Base-by-base conservation (phyloP, 1,139 yeast genomes). In the Wickerhamomyces sp. region DNA sequence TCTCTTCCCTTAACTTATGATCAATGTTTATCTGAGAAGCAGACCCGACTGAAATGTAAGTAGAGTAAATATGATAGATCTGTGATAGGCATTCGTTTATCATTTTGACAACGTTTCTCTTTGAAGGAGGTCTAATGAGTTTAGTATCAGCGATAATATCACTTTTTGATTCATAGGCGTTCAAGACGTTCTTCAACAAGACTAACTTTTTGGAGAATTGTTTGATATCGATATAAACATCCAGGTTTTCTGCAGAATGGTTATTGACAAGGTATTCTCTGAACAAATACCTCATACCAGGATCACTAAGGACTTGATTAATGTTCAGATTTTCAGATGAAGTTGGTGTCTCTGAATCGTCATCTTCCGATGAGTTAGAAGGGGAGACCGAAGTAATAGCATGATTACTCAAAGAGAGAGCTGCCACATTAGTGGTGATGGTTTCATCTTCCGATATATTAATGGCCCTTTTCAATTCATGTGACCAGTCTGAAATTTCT, bases 241-340 rank as follows among this genome's bases (percentile, higher is more conserved):
- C 80, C 17, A 88, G 61, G 51, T 87, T 88, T 55, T 90, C 97
- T 5, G 72, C 74, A 56, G 96, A 87, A 45, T 70, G 73, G 40
- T 79, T 84, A 15, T 68, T 70, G 35, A 72, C 76, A 39, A 89
- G 62, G 56, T 85, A 88, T 19, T 67, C 66, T 41, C 77, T 70
- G 60, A 90, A 88, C 12, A 88, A 63, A 46, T 78, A 74, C 37
- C 82, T 69, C 63, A 83, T 63, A 0, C 95, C 97, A 0, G 97
- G 96, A 55, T 90, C 97, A 4, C 63, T 62, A 14, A 89, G 57
- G 4, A 85, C 70, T 10, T 68, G 66, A 29, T 66, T 61, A 28
- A 87, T 60, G 1, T 66, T 47, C 21, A 60, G 33, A 12, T 35
- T 28, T 29, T 27, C 8, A 13, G 34, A 18, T 26, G 17, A 19